phyloP scores from a whole-genome alignment of 2,329 filamentous ascomycete genomes.

The Trichoderma sp. region DNA sequence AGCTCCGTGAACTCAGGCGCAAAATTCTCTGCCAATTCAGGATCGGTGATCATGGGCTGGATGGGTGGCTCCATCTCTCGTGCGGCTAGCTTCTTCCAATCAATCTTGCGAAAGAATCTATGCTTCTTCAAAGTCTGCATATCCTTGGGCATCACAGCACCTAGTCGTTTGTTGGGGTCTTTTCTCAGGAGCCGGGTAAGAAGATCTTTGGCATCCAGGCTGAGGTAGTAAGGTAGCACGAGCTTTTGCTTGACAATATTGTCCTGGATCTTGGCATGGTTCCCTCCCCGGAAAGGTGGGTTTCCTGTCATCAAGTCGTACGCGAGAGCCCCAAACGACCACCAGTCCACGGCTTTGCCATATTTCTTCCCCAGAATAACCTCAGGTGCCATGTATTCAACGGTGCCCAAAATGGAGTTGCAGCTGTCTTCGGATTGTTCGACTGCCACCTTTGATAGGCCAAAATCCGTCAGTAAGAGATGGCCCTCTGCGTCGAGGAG shows the following conservation, averaged over 20 bases:
- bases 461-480: conserved; percentile 93
- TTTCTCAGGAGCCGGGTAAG: conserved; percentile 88
- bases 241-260: conserved; percentile 95
- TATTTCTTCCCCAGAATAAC: conserved; percentile 87
- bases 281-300: conserved; percentile 86
- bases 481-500: conserved; percentile 90
- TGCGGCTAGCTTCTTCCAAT: conserved; percentile 85
- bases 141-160: conserved; percentile 86
- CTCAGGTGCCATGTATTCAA: conserved; percentile 99
- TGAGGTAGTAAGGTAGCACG: conserved; percentile 83
- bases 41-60: conserved; percentile 89
- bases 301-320: conserved; percentile 91
- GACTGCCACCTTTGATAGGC: conserved; percentile 89
- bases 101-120: conserved; percentile 94
- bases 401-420: conserved; percentile 89
- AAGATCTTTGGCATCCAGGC: conserved; percentile 89
- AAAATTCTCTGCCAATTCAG: conserved; percentile 96
- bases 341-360: conserved; percentile 96
- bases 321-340: conserved; percentile 91
- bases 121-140: conserved; percentile 84
- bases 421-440: conserved; percentile 65
- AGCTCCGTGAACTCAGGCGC: conserved; percentile 86
- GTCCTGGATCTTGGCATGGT: conserved; percentile 92
- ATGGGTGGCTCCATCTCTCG: conserved; percentile 88
- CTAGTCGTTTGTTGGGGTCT: conserved; percentile 87